Conservation (phyloP, 169 alveolate genomes). For the Cryptosporidium sp. region DNA sequence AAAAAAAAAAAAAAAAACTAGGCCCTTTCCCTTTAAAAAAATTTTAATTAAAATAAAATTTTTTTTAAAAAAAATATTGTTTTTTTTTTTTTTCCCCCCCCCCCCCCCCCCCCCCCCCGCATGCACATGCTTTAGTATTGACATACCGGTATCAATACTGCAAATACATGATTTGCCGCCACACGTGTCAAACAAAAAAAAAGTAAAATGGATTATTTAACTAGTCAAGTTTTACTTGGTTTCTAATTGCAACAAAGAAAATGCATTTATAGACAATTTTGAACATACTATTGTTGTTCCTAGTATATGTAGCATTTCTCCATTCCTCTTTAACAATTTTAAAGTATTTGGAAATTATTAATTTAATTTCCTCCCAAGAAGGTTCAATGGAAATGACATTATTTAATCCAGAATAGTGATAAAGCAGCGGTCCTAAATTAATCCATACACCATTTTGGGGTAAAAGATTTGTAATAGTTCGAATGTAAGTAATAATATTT, state of each 20-base stretch:
- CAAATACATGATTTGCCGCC: slow-evolving; percentile 5
- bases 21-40: no score
- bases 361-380: slow-evolving; percentile 92
- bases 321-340: slow-evolving; percentile 84
- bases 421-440: slow-evolving; percentile 97
- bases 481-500: slow-evolving; percentile 94
- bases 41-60: no score
- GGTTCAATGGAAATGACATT: slow-evolving; percentile 92
- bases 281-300: slow-evolving; percentile 90
- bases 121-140: not conserved
- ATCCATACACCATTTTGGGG: slow-evolving; percentile 96
- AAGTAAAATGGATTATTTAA: not conserved
- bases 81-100: no score
- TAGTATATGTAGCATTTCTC: slow-evolving; percentile 89
- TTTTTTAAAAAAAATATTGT: no score
- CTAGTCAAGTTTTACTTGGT: slow-evolving; percentile 38
- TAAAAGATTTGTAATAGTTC: slow-evolving; percentile 91
- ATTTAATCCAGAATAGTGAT: slow-evolving; percentile 95
- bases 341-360: slow-evolving; percentile 86
- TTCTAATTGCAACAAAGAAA: slow-evolving; percentile 89
- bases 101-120: no score
- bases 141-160: not conserved
- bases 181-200: not conserved
- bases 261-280: slow-evolving; percentile 90
- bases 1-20: no score